These are phyloP conservation scores for Crithidia acanthocephali DNA, from an alignment of 208 protist species.

Conservation along the genomic window DNA sequence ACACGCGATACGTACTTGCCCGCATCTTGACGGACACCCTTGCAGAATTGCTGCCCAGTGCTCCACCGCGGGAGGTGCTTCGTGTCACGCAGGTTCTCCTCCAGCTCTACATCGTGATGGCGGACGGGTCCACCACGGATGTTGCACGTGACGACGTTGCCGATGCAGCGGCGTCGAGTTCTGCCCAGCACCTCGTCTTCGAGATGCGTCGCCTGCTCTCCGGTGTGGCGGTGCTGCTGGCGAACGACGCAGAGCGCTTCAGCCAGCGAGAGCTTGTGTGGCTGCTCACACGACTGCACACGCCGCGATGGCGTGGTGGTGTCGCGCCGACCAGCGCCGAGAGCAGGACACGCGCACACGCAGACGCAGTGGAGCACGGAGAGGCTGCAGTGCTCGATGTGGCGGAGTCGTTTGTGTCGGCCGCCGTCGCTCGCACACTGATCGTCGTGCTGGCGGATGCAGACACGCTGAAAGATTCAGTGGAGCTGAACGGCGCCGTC, in stretches of 20 bases:
- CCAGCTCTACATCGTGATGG: slow-evolving; percentile 13
- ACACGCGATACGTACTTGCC: not conserved
- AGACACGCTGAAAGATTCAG: not conserved
- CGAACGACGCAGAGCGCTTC: slow-evolving; percentile 37
- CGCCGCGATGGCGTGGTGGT: slow-evolving; percentile 5
- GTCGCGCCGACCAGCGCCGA: not conserved
- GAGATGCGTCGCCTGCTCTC: slow-evolving; percentile 35
- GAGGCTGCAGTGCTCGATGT: slow-evolving; percentile 7
- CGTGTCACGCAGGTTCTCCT: slow-evolving; percentile 22
- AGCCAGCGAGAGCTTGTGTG: slow-evolving; percentile 11
- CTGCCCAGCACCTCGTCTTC: not conserved
- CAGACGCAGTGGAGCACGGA: too few relatives aligned
- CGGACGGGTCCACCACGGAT: not conserved
- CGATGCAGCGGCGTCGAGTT: too few relatives aligned
- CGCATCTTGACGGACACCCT: slow-evolving; percentile 24
- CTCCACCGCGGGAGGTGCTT: slow-evolving; percentile 21
- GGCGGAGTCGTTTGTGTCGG: slow-evolving; percentile 28
- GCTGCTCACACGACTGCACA: slow-evolving; percentile 33
- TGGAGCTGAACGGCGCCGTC: not conserved
- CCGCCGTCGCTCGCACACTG: slow-evolving; percentile 23
- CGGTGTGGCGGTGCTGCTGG: slow-evolving; percentile 23
- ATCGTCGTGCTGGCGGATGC: slow-evolving; percentile 3
- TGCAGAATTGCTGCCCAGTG: slow-evolving; percentile 38
- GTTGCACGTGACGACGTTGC: too few relatives aligned
- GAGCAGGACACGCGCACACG: not conserved